These are phyloP conservation scores for Dactylellina parvicollis DNA, from an alignment of 2,329 filamentous ascomycete species.

Conservation along the genomic window DNA sequence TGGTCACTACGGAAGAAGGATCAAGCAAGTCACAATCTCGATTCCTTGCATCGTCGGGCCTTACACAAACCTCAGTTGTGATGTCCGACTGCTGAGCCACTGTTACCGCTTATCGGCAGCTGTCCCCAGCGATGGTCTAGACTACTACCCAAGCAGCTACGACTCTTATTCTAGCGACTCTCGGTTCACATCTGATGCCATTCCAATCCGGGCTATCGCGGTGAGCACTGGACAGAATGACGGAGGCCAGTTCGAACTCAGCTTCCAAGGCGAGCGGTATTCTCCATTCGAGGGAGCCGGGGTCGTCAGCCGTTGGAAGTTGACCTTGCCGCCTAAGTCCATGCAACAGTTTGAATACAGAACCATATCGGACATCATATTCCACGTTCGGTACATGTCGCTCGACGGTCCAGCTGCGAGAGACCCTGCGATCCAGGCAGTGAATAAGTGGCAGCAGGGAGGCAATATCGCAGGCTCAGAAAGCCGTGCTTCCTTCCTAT, in stretches of 20 bases:
- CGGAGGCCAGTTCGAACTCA: conserved; percentile 60
- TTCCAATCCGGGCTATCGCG: conserved; percentile 59
- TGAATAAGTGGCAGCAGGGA: background rate
- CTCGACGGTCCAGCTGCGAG: conserved; percentile 58
- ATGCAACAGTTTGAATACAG: conserved; percentile 60
- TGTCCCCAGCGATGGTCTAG: too few relatives aligned
- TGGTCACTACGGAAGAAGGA: conserved; percentile 62
- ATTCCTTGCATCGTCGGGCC: conserved; percentile 60
- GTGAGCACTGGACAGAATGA: conserved; percentile 58
- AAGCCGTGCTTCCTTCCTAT: background rate
- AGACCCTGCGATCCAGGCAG: conserved; percentile 31
- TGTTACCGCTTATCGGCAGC: conserved; percentile 5
- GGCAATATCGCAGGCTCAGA: background rate
- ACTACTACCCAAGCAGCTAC: too few relatives aligned
- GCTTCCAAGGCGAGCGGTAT: conserved; percentile 59
- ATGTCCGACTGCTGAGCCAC: conserved; percentile 55
- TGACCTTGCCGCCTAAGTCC: conserved; percentile 58
- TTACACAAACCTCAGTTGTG: conserved; percentile 58
- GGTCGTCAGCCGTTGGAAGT: conserved; percentile 59
- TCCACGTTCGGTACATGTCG: conserved; percentile 61
- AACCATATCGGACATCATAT: conserved; percentile 60
- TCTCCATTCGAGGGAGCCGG: conserved; percentile 62
- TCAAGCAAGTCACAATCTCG: conserved; percentile 59
- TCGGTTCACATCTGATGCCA: conserved; percentile 53
- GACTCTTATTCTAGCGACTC: background rate